Base-by-base conservation (phyloP, 495 filamentous ascomycete genomes). In the Xylaria venustula region DNA sequence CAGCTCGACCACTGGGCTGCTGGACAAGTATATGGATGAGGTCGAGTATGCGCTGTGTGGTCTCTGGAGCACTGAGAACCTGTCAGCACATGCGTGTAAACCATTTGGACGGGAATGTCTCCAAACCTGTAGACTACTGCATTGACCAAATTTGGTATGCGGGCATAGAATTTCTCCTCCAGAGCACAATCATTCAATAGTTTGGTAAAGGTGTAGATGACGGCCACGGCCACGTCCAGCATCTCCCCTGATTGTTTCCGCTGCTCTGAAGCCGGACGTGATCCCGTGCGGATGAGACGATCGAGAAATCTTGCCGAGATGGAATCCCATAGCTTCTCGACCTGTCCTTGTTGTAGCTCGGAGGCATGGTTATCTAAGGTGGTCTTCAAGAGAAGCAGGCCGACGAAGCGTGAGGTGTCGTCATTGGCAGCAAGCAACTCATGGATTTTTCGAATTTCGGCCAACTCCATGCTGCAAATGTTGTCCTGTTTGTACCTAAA, bases 391-490 rank as follows among this genome's bases (percentile, higher is more conserved):
- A 88, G 71, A 0, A 86, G 82, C n/a, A 89, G 74, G 0, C 87
- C 87, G 37, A 88, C 85, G 53, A 89, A 88, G 49, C 83, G 80
- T 5, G 81, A 82, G 0, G 85, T 88, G 62, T 89, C 86, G 64
- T 87, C 82, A 19, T 81, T 83, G 56, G 83, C 63, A 45, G 73
- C 73, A 7, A 89, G 77, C 20, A 85, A 73, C 0, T 71, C 63
- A 50, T 78, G 64, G 44, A 82, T 75, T 54, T 80, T 79, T 40
- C 73, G 64, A 46, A 65, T 37, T 56, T 71, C 64, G 8, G 69
- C 52, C 23, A 42, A 17, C 34, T 64, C 66, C 69, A 67, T 69
- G 30, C 42, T 32, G 23, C 37, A 51, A 44, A 34, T 11, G 30
- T 34, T 34, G 30, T 34, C n/a, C n/a, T n/a, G n/a, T n/a, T n/a